Base-by-base conservation (phyloP, 305 asterid species). In the Fraxinus platypoda region DNA sequence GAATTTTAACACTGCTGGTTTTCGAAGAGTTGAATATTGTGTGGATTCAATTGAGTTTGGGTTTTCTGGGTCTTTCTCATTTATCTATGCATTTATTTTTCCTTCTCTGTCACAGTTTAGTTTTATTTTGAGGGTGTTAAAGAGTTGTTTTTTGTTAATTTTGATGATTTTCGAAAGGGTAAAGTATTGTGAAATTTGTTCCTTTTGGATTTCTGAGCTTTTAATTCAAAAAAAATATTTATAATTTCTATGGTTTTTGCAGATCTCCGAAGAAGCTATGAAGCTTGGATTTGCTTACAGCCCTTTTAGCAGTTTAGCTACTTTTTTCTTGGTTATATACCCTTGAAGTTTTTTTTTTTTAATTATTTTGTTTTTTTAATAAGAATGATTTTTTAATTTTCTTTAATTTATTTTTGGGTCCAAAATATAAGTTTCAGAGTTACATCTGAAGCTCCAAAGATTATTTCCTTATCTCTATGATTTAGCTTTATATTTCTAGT, bases 191-290 rank as follows among this genome's bases (percentile, higher is more conserved):
- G 74, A 28, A 35, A 66, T 26, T 11, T 30, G 2, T n/a, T 70
- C 21, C 54, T n/a, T 79, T 41, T 43, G 6, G 81, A 15, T 62
- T 26, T 78, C 33, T 75, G 82, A 57, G 81, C 68, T 84, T 30
- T 64, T 49, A 77, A 73, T 78, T 75, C 12, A n/a, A 15, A 62
- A 17, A 17, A 23, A n/a, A 28, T 13, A 28, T 38, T 23, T 70
- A 54, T 70, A 37, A 28, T 25, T 38, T 17, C 46, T 77, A 3
- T 77, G n/a, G 73, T 82, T 79, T 23, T 74, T 84, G 87, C 87
- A 85, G 88, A 88, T 88, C 86, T 80, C 82, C 77, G 85, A 85
- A 84, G 85, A 88, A 77, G 79, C 35, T 71, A n/a, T 59, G 33
- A 80, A 79, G 78, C 33, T 76, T 75, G 54, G 68, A 38, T 37